These are phyloP conservation scores for Eurotiales sp. DNA, from an alignment of 2,329 filamentous ascomycete species.

Conservation along the genomic window DNA sequence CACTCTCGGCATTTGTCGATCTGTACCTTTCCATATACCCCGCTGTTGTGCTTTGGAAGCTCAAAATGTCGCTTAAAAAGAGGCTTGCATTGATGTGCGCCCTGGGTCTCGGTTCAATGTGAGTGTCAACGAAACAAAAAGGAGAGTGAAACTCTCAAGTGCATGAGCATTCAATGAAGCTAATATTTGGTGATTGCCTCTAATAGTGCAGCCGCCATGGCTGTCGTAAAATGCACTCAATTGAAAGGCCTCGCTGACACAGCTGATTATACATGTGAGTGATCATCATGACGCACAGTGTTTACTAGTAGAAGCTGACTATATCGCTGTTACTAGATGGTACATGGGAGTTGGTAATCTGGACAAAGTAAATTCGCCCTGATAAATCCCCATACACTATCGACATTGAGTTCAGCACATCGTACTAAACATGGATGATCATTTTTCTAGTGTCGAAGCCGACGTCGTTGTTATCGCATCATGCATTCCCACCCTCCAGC, in stretches of 20 bases:
- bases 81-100: conserved; percentile 23
- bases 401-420: not conserved
- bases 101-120: conserved; percentile 26
- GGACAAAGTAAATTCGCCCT: conserved; percentile 37
- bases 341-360: conserved; percentile 42
- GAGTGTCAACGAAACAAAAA: conserved; percentile 6
- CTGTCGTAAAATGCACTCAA: conserved; percentile 29
- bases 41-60: conserved; percentile 23
- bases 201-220: conserved; percentile 26
- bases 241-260: conserved; percentile 24
- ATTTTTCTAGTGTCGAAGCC: conserved; percentile 25
- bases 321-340: conserved; percentile 23
- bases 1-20: conserved; percentile 27
- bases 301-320: not conserved
- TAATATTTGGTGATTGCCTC: not conserved
- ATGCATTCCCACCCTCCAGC: conserved; percentile 33
- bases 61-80: conserved; percentile 25
- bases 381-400: not conserved
- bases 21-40: conserved; percentile 27
- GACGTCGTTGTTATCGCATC: conserved; percentile 31
- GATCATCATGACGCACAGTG: not conserved
- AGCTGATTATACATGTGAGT: conserved; percentile 30
- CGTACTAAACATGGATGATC: not conserved
- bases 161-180: not conserved
- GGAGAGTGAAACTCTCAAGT: not conserved